These are phyloP conservation scores for Alliaria petiolata DNA, from an alignment of 345 rosid species.

Conservation along the genomic window DNA sequence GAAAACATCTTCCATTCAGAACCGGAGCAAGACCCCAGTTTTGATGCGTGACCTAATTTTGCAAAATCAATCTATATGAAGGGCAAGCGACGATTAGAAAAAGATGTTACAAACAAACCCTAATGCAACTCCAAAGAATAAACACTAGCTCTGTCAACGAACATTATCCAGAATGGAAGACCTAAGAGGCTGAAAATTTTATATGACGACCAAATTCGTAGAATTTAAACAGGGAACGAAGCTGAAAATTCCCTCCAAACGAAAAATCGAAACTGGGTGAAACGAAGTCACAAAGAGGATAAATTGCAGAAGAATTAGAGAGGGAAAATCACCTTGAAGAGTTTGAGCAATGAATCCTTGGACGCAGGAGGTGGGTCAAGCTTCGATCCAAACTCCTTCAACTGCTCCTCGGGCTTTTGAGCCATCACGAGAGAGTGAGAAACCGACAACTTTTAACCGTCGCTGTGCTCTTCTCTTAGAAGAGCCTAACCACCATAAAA, in stretches of 20 bases:
- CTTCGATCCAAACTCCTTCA: conserved; percentile 87
- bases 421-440: conserved; percentile 50
- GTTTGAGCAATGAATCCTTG: conserved; percentile 75
- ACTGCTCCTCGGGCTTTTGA: conserved; percentile 57
- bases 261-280: conserved; percentile 4
- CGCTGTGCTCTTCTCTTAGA: conserved; percentile 3
- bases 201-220: neutral
- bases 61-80: neutral
- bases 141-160: neutral
- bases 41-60: conserved; percentile 18
- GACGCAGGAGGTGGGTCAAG: conserved; percentile 65
- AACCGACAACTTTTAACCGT: neutral
- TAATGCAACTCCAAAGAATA: conserved; percentile 19
- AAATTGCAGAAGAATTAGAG: conserved; percentile 11
- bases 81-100: neutral
- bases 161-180: conserved; percentile 2
- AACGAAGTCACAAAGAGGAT: neutral
- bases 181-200: conserved; percentile 1
- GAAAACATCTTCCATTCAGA: too few species aligned
- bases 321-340: conserved; percentile 52
- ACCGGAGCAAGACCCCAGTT: neutral
- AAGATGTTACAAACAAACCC: conserved; percentile 19
- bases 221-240: conserved; percentile 6
- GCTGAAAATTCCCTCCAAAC: conserved; percentile 25
- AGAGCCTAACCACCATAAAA: conserved; percentile 16